These are phyloP conservation scores for Kazachstania kunashirensis DNA, from an alignment of 805 yeast species.

Conservation along the genomic window DNA sequence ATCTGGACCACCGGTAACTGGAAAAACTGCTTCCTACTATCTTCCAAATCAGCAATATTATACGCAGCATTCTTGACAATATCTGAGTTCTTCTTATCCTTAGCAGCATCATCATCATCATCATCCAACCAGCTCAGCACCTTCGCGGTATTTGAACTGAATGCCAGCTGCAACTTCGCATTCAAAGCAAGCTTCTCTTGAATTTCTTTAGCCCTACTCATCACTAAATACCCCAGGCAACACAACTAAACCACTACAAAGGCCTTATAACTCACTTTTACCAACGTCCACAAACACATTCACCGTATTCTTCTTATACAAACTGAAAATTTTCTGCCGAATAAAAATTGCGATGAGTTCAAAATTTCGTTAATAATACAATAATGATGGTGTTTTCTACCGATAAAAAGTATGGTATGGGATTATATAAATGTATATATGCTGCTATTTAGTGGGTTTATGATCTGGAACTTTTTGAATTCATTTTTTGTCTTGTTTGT, in stretches of 20 bases:
- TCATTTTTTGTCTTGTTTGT: conserved; percentile 35
- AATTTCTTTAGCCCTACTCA: conserved; percentile 29
- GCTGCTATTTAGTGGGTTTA: too few species aligned
- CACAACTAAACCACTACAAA: too few species aligned
- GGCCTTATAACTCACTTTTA: too few species aligned
- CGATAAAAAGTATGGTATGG: too few species aligned
- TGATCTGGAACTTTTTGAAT: conserved; percentile 12
- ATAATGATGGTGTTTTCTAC: too few species aligned
- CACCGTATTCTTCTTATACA: too few species aligned
- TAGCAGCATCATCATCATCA: conserved; percentile 2
- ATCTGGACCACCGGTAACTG: conserved; percentile 27
- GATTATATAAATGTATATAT: too few species aligned
- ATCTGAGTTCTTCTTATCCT: background rate
- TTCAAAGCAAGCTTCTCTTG: conserved; percentile 28
- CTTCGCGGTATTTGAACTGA: conserved; percentile 15
- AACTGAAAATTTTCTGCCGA: too few species aligned
- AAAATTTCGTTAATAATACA: too few species aligned
- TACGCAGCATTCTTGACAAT: conserved; percentile 2
- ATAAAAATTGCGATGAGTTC: too few species aligned
- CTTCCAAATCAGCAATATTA: conserved; percentile 8
- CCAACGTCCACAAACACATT: too few species aligned
- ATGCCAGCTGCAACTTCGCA: conserved; percentile 24
- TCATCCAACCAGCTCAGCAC: conserved; percentile 24
- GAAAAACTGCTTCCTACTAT: conserved; percentile 21
- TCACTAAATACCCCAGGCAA: too few species aligned